Conservation (phyloP, 257 asterid genomes). For the Dorcoceras hygrometricum region DNA sequence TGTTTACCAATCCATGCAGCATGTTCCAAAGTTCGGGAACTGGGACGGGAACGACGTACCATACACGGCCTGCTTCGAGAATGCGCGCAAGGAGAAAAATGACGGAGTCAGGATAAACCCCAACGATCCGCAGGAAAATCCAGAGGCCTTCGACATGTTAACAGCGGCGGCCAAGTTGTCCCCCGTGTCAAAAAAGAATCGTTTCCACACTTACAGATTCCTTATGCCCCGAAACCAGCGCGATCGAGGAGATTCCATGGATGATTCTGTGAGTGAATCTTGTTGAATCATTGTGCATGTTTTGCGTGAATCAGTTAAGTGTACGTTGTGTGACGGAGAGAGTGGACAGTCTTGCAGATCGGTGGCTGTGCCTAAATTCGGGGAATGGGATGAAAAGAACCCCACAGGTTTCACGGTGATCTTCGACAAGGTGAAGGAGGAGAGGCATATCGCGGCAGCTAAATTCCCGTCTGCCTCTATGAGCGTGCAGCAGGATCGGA, state of each 20-base stretch:
- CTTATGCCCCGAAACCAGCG: constrained; percentile 23
- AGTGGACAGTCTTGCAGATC: constrained; percentile 49
- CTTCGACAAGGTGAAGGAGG: constrained; percentile 76
- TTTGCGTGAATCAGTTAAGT: too few species aligned
- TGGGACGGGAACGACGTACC: constrained; percentile 76
- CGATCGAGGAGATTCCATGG: constrained; percentile 36
- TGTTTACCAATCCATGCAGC: constrained; percentile 18
- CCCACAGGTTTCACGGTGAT: constrained; percentile 71
- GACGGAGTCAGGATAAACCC: constrained; percentile 58
- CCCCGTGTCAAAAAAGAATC: constrained; percentile 13
- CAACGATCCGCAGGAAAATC: constrained; percentile 75
- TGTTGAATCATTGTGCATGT: background rate
- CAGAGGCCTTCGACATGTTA: constrained; percentile 46
- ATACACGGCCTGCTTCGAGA: constrained; percentile 71
- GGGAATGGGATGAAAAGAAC: constrained; percentile 71
- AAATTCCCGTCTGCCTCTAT: constrained; percentile 43
- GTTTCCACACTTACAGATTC: constrained; percentile 20
- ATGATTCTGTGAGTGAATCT: constrained; percentile 49
- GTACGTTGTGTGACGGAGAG: background rate
- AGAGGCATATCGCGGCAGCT: constrained; percentile 62
- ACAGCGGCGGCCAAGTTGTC: constrained; percentile 17
- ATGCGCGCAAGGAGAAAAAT: constrained; percentile 53
- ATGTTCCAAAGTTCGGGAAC: constrained; percentile 71
- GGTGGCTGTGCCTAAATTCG: constrained; percentile 72
- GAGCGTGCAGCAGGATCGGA: constrained; percentile 28